Base-by-base conservation (phyloP, 2,329 filamentous ascomycete species). In the Orbilia brochopaga region DNA sequence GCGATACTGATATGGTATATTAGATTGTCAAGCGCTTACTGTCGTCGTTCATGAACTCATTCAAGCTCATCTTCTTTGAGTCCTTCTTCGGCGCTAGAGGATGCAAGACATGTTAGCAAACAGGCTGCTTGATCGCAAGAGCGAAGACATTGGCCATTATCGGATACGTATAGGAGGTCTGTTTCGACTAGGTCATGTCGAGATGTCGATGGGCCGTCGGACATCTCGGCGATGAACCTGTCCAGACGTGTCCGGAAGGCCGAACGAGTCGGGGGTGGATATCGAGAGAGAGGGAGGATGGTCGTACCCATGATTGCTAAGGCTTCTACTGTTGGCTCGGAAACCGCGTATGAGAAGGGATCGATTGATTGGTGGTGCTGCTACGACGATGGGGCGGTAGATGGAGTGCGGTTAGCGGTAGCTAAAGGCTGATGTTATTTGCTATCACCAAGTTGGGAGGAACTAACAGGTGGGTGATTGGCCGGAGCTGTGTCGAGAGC, bases 31-130 rank as follows among this genome's bases (percentile, higher is more conserved):
- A 48, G 57, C 59, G 84, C 91, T 82, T 85, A 97, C 93, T 88
- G 82, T 91, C 86, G 81, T 97, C 91, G 80, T 86, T 85, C 85
- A 99, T 86, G 86, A 99, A 99, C 83, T 91, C 90, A 85, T 91
- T 91, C 80, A 97, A 88, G 84, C 90, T 91, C 90, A 99, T 93
- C 86, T 95, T 99, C 87, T 96, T 89, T 81, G 87, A 85, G 83
- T 96, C 89, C 84, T 91, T 90, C 84, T 95, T 95, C 77, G 92
- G 93, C 86, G 90, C 92, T 96, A 79, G 73, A 79, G 59, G 73
- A 73, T 60, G 76, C 73, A 76, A 80, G 86, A 54, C 37, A 15
- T 30, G 44, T 62, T 35, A 69, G 64, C 24, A 44, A 48, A 54
- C n/a, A 7, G 7, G 17, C 48, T 24, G 32, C 23, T 21, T 2